Conservation (phyloP, 2,329 filamentous ascomycete species). For the Byssochlamys sp. region DNA sequence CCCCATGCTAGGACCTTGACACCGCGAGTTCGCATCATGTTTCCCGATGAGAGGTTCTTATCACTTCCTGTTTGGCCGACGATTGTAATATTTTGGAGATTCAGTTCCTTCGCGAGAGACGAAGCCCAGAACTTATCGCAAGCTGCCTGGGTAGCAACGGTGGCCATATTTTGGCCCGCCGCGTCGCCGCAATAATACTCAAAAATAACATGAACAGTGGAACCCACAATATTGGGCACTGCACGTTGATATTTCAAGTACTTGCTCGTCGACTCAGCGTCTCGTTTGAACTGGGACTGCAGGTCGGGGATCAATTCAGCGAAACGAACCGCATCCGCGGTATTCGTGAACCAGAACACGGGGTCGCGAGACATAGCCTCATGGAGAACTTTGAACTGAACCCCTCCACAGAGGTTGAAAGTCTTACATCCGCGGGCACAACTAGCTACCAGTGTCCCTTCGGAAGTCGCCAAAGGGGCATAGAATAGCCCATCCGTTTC, state of each 20-base stretch:
- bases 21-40: constrained; percentile 13
- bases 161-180: constrained; percentile 23
- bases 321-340: constrained; percentile 13
- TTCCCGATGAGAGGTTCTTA: constrained; percentile 18
- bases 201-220: constrained; percentile 15
- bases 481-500: constrained; percentile 4
- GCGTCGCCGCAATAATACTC: constrained; percentile 18
- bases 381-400: constrained; percentile 11
- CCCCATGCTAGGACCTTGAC: constrained; percentile 19
- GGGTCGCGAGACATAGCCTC: constrained; percentile 16
- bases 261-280: constrained; percentile 7
- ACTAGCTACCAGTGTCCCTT: constrained; percentile 19
- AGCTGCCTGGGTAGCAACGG: constrained; percentile 17
- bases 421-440: constrained; percentile 22
- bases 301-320: constrained; percentile 3
- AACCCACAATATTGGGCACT: constrained; percentile 12
- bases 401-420: constrained; percentile 12
- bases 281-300: constrained; percentile 1
- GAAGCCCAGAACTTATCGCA: constrained; percentile 12
- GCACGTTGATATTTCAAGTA: constrained; percentile 7
- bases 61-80: constrained; percentile 17
- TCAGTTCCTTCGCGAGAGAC: constrained; percentile 4
- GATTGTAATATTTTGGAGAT: constrained; percentile 8
- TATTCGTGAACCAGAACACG: constrained; percentile 14
- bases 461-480: constrained; percentile 20